phyloP scores from a whole-genome alignment of 1,284 basidiomycete genomes.

The Polyporus tsugae region DNA sequence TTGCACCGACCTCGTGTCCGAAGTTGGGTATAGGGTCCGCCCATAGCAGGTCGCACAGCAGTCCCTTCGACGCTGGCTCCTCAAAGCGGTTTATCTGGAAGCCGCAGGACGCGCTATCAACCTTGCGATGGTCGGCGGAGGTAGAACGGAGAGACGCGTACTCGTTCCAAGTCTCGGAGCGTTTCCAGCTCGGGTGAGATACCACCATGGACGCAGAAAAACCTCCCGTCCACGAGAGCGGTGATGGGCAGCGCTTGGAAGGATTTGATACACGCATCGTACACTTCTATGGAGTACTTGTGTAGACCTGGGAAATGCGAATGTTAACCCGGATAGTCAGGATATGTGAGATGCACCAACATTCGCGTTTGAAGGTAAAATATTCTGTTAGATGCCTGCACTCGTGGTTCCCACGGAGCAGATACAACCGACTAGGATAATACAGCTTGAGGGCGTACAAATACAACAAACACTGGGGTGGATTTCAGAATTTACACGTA shows the following conservation, averaged over 20 bases:
- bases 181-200: constrained; percentile 90
- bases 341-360: constrained; percentile 22
- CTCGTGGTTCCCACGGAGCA: constrained; percentile 45
- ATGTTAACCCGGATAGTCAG: background rate
- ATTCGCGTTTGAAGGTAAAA: constrained; percentile 45
- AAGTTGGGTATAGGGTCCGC: constrained; percentile 80
- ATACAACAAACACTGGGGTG: constrained; percentile 36
- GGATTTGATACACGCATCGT: constrained; percentile 91
- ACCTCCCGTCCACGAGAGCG: constrained; percentile 95
- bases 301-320: constrained; percentile 73
- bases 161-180: constrained; percentile 82
- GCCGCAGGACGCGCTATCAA: constrained; percentile 13
- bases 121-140: background rate
- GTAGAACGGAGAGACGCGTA: constrained; percentile 46
- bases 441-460: constrained; percentile 44
- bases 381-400: constrained; percentile 44
- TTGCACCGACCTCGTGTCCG: constrained; percentile 42
- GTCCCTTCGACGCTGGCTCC: constrained; percentile 92
- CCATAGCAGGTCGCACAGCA: constrained; percentile 97
- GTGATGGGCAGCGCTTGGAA: constrained; percentile 94
- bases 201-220: constrained; percentile 98
- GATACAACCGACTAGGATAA: constrained; percentile 38
- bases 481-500: background rate
- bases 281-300: constrained; percentile 89
- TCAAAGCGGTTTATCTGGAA: constrained; percentile 87